These are phyloP conservation scores for Arabis hirsuta DNA, from an alignment of 345 rosid species.

Conservation along the genomic window DNA sequence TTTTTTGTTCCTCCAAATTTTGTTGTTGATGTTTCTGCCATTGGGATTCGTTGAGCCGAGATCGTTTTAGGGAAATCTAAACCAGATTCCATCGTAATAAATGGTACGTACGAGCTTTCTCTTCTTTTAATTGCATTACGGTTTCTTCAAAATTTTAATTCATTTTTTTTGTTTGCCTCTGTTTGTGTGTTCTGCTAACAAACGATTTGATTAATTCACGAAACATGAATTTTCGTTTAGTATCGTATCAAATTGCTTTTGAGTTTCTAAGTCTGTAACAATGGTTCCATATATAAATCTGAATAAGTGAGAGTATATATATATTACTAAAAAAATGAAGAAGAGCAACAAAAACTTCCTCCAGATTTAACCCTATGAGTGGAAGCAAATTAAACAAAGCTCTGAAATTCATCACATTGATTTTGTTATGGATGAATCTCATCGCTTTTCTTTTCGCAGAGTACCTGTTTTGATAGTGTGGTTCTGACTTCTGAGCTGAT, in stretches of 20 bases:
- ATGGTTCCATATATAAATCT: background rate
- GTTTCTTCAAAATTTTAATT: background rate
- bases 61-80: slow-evolving; percentile 6
- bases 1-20: background rate
- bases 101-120: slow-evolving; percentile 44
- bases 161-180: background rate
- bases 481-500: slow-evolving; percentile 5
- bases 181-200: background rate
- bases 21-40: slow-evolving; percentile 19
- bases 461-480: background rate
- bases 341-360: no score
- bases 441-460: background rate
- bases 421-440: background rate
- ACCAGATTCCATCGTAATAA: slow-evolving; percentile 1
- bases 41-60: slow-evolving; percentile 14
- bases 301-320: no score
- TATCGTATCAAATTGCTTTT: background rate
- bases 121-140: slow-evolving; percentile 10
- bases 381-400: background rate
- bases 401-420: background rate
- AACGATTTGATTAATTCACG: no score
- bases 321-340: no score
- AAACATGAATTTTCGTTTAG: no score
- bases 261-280: slow-evolving; percentile 10
- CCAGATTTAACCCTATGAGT: no score